Conservation (phyloP, 208 protist genomes). For the Vickermania ingenoplastis region DNA sequence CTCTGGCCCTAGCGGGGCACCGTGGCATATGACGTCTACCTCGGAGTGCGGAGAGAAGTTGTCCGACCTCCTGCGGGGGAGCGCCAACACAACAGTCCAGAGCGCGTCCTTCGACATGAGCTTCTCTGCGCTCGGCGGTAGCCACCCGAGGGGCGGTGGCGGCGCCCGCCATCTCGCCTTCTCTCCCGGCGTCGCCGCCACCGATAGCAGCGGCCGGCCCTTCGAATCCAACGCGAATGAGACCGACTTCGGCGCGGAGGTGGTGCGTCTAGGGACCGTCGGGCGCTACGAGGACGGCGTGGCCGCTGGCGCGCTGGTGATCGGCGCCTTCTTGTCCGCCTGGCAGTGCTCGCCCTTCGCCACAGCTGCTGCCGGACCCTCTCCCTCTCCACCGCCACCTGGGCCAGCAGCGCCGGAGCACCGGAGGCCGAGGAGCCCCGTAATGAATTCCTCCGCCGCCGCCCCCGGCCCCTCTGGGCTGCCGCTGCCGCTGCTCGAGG, state of each 20-base stretch:
- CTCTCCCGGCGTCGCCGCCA: neutral
- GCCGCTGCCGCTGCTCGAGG: neutral
- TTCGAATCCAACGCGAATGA: neutral
- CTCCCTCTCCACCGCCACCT: too few relatives aligned
- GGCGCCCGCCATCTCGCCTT: neutral
- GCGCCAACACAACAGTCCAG: neutral
- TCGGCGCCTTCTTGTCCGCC: constrained; percentile 62
- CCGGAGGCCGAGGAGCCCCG: neutral
- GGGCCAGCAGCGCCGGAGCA: too few relatives aligned
- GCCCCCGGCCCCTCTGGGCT: neutral
- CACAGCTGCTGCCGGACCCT: too few relatives aligned
- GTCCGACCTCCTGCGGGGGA: neutral
- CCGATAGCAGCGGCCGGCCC: neutral
- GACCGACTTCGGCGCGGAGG: neutral
- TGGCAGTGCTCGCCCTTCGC: constrained; percentile 19
- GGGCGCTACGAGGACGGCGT: constrained; percentile 11
- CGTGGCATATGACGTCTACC: neutral
- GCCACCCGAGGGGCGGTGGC: neutral
- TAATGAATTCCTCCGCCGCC: neutral
- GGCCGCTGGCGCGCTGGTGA: constrained; percentile 37
- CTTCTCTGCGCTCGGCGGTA: neutral
- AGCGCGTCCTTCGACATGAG: neutral
- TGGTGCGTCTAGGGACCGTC: neutral
- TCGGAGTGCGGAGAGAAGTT: neutral
- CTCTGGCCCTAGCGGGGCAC: neutral